These are phyloP conservation scores for Salix udensis DNA, from an alignment of 345 rosid species.

Conservation along the genomic window DNA sequence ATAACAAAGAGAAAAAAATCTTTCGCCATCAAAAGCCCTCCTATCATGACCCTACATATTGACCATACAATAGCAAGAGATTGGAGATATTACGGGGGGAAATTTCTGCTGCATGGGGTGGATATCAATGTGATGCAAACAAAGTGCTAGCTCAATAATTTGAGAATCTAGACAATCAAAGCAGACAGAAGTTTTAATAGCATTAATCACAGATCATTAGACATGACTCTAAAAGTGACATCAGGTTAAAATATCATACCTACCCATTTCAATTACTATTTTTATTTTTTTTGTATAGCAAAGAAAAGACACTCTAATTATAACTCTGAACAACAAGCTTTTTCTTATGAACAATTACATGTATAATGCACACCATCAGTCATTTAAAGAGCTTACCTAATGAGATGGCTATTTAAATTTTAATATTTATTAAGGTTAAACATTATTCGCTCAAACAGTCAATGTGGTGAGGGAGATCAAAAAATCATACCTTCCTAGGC, in stretches of 20 bases:
- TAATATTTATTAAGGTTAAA: no score
- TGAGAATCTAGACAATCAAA: background rate
- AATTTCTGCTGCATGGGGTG: background rate
- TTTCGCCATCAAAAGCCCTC: no score
- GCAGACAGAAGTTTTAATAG: background rate
- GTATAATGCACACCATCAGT: background rate
- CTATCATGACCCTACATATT: no score
- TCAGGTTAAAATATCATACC: background rate
- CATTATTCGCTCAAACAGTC: background rate
- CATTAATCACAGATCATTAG: background rate
- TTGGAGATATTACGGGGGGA: no score
- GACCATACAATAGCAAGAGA: no score
- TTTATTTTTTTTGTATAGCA: no score
- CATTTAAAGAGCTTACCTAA: background rate
- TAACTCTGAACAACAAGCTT: background rate
- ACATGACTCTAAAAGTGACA: background rate
- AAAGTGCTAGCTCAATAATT: background rate
- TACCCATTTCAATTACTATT: background rate
- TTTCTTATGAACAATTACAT: background rate
- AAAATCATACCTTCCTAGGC: conserved; percentile 41
- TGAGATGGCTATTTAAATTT: no score
- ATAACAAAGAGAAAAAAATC: no score
- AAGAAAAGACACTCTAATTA: background rate
- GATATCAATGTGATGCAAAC: background rate
- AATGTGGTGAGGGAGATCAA: background rate